Conservation (phyloP, 257 asterid species). For the Haberlea rhodopensis region DNA sequence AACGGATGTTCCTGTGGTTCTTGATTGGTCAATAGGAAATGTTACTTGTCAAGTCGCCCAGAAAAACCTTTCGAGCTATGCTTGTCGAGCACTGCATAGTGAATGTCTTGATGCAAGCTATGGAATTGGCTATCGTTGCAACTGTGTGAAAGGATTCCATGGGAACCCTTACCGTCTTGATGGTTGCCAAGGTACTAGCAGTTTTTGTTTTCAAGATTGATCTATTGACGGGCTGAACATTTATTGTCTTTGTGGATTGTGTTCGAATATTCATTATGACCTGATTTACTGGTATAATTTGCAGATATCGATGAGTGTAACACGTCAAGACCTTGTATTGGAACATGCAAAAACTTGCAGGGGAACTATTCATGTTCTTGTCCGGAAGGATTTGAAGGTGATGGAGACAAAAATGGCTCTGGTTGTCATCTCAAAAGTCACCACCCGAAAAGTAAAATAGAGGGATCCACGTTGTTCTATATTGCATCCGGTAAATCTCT, state of each 20-base stretch:
- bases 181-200: constrained; percentile 38
- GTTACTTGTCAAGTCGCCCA: constrained; percentile 25
- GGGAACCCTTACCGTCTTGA: constrained; percentile 41
- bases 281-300: background rate
- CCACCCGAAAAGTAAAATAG: background rate
- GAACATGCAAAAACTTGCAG: constrained; percentile 1
- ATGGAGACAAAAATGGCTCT: constrained; percentile 21
- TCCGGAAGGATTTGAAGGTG: constrained; percentile 28
- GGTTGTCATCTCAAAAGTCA: constrained; percentile 18
- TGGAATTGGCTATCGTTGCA: constrained; percentile 31
- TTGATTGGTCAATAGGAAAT: constrained; percentile 34
- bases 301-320: constrained; percentile 35
- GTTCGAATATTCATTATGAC: background rate
- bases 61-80: constrained; percentile 20
- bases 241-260: background rate
- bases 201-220: background rate
- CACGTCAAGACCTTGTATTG: constrained; percentile 20
- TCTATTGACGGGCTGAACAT: background rate
- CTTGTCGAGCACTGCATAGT: constrained; percentile 30
- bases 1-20: constrained; percentile 28
- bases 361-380: constrained; percentile 31
- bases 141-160: constrained; percentile 28
- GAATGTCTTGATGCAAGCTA: constrained; percentile 25
- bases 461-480: constrained; percentile 1
- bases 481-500: constrained; percentile 25